Base-by-base conservation (phyloP, 371 early-diverging fungal species). In the Mortierella sp. region DNA sequence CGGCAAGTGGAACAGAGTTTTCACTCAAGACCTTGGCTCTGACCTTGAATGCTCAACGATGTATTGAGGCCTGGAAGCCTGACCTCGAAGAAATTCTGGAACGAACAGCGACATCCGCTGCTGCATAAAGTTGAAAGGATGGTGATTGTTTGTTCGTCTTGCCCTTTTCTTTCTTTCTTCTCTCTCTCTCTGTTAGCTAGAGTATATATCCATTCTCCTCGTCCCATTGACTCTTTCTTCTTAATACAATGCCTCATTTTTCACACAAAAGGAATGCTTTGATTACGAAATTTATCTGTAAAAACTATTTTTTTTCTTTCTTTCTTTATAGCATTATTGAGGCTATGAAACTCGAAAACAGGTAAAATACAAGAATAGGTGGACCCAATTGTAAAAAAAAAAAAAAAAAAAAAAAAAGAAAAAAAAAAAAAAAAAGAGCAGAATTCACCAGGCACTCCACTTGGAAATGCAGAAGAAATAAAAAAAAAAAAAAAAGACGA, bases 21-120 rank as follows among this genome's bases (percentile, higher is more conserved):
- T 16, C 30, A 53, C 55, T 19, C 61, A 59, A 57, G 58, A 25
- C 50, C 6, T 21, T 61, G 37, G 56, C 60, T 7, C 12, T 64
- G 50, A 64, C 68, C 0, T 18, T 57, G 28, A 68, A 57, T 26
- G 74, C 70, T 1, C 59, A 74, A 43, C 29, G 29, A 37, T 69
- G 69, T 28, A 68, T 74, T 43, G 74, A 74, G 25, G 52, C 55
- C 16, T 74, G 65, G 74, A 60, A 48, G 14, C 37, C 15, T 4
- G 74, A 74, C 9, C 53, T 74, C 25, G 71, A 70, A 15, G 60
- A 55, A 45, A 64, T 70, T n/a, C 37, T 74, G 25, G 30, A 69
- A 25, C 64, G 55, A 7, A 74, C 68, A 0, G 65, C 68, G 11
- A 73, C 66, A 25, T 53, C 21, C 12, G 48, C 29, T 12, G n/a